These are phyloP conservation scores for Ascodesmis nigricans DNA, from an alignment of 495 filamentous ascomycete genomes.

Conservation along the genomic window DNA sequence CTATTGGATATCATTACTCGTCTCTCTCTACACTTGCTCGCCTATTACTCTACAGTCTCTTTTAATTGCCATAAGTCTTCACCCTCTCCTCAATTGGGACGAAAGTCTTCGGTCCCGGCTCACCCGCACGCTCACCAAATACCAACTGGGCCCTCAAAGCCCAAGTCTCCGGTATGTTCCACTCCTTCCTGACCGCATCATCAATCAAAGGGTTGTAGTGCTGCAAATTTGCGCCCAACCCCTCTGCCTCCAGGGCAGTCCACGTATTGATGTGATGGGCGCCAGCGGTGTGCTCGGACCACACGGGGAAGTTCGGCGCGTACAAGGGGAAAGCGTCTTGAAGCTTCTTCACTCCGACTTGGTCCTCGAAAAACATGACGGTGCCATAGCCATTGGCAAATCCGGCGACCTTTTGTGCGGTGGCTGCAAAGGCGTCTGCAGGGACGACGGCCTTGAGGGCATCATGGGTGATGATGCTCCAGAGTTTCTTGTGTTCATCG, in stretches of 20 bases:
- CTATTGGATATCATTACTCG: no score
- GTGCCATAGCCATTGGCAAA: constrained; percentile 38
- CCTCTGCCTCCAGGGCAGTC: constrained; percentile 45
- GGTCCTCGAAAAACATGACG: constrained; percentile 25
- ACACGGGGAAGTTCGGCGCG: constrained; percentile 39
- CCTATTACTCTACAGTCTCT: no score
- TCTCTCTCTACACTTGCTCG: no score
- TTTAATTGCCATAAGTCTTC: no score
- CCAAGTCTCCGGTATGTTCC: constrained; percentile 39
- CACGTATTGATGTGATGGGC: constrained; percentile 49
- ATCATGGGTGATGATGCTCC: constrained; percentile 33
- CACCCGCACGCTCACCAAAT: constrained; percentile 33
- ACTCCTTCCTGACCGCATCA: constrained; percentile 31
- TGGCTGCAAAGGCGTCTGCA: constrained; percentile 30
- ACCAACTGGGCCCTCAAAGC: constrained; percentile 37
- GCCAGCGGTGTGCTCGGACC: constrained; percentile 37
- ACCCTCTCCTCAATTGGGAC: constrained; percentile 33
- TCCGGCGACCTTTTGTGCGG: constrained; percentile 27
- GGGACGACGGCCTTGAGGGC: constrained; percentile 36
- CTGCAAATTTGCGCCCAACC: constrained; percentile 51
- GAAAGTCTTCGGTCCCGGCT: constrained; percentile 33
- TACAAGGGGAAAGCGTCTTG: constrained; percentile 34
- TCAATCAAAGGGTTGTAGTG: constrained; percentile 52
- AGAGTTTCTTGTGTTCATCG: constrained; percentile 41
- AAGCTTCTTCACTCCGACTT: constrained; percentile 27